These are phyloP conservation scores for Candolleomyces aberdarensis DNA, from an alignment of 768 basidiomycete species.

Conservation along the genomic window DNA sequence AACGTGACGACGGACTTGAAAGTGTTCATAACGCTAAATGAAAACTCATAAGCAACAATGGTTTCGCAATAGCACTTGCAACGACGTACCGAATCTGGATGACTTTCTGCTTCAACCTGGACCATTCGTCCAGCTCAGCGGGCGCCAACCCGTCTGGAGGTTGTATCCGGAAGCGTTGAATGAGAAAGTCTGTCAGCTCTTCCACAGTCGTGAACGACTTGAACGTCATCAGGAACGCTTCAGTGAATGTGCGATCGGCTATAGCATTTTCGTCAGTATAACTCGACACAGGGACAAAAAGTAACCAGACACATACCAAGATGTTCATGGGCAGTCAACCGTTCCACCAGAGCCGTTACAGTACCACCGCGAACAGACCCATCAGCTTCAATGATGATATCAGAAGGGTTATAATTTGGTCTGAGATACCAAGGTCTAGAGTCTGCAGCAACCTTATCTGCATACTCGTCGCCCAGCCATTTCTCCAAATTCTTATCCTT, in stretches of 20 bases:
- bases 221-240: conserved; percentile 94
- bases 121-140: conserved; percentile 75
- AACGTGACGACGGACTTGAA: conserved; percentile 88
- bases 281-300: neutral
- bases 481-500: conserved; percentile 58
- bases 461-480: conserved; percentile 60
- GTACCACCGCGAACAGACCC: conserved; percentile 86
- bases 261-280: conserved; percentile 1
- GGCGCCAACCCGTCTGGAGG: conserved; percentile 65
- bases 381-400: conserved; percentile 85
- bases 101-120: conserved; percentile 78
- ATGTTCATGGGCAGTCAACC: conserved; percentile 87
- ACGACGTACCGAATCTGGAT: conserved; percentile 77
- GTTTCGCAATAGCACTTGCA: neutral
- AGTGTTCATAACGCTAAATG: conserved; percentile 79
- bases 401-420: conserved; percentile 72
- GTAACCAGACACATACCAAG: conserved; percentile 50
- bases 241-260: conserved; percentile 74
- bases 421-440: conserved; percentile 80
- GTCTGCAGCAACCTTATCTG: conserved; percentile 41
- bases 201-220: conserved; percentile 88
- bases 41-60: conserved; percentile 2
- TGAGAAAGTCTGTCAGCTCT: conserved; percentile 78
- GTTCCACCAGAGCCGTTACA: conserved; percentile 79
- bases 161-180: conserved; percentile 74